These are phyloP conservation scores for Boletus vinaceobasis DNA, from an alignment of 768 basidiomycete genomes.

Conservation along the genomic window DNA sequence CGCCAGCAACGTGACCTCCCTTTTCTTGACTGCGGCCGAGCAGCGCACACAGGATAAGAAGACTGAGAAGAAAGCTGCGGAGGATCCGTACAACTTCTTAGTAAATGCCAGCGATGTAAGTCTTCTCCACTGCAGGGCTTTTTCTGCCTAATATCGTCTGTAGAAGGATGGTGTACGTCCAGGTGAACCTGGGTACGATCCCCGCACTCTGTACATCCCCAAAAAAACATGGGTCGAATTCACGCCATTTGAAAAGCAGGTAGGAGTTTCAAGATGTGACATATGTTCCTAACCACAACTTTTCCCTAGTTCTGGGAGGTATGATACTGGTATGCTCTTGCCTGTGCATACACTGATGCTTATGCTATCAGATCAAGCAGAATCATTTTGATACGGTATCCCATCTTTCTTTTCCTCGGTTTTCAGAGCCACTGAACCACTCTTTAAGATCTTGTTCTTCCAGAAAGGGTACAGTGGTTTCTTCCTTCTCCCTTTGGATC, in stretches of 20 bases:
- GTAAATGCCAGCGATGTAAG: slow-evolving; percentile 67
- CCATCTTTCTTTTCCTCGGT: slow-evolving; percentile 1
- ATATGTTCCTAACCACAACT: background rate
- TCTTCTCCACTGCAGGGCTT: background rate
- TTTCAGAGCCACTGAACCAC: slow-evolving; percentile 16
- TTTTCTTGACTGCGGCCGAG: slow-evolving; percentile 84
- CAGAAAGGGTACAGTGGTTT: slow-evolving; percentile 77
- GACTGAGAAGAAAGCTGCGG: slow-evolving; percentile 74
- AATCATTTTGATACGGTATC: slow-evolving; percentile 90
- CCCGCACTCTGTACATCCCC: slow-evolving; percentile 82
- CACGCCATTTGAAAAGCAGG: slow-evolving; percentile 95
- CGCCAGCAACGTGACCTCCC: slow-evolving; percentile 31
- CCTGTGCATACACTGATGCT: slow-evolving; percentile 2
- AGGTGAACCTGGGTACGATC: slow-evolving; percentile 85
- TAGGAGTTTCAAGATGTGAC: slow-evolving; percentile 19
- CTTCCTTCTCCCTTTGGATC: slow-evolving; percentile 3
- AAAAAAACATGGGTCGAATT: slow-evolving; percentile 73
- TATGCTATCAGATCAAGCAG: slow-evolving; percentile 81
- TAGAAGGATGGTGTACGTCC: slow-evolving; percentile 81
- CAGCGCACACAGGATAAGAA: slow-evolving; percentile 71
- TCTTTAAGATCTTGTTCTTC: slow-evolving; percentile 79
- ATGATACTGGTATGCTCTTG: slow-evolving; percentile 20
- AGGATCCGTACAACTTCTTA: slow-evolving; percentile 76
- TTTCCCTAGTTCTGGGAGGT: slow-evolving; percentile 68
- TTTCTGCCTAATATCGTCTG: background rate